phyloP scores from a whole-genome alignment of 805 yeast genomes.

The Saturnispora zaruensis region DNA sequence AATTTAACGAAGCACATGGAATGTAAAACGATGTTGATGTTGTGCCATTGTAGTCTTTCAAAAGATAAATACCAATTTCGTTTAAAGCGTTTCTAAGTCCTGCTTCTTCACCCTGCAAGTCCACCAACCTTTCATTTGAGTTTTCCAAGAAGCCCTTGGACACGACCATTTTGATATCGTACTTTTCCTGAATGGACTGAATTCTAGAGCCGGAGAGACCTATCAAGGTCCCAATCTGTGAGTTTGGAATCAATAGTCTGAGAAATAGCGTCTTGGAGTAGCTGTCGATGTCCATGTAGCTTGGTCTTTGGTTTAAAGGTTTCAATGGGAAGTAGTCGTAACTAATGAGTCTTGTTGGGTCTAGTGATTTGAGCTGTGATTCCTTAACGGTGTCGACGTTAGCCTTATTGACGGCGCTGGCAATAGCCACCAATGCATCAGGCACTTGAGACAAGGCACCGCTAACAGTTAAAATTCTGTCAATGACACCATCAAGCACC shows the following conservation, averaged over 20 bases:
- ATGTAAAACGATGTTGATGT: constrained; percentile 57
- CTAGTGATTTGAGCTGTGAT: constrained; percentile 20
- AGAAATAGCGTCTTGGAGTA: constrained; percentile 46
- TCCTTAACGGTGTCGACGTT: constrained; percentile 22
- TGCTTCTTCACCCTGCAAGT: constrained; percentile 71
- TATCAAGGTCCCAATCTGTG: constrained; percentile 82
- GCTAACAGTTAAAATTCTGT: constrained; percentile 70
- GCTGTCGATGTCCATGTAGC: constrained; percentile 39
- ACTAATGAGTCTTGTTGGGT: constrained; percentile 27
- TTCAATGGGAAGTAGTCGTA: constrained; percentile 53
- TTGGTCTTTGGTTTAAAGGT: constrained; percentile 45
- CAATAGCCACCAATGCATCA: constrained; percentile 59
- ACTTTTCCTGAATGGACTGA: constrained; percentile 63
- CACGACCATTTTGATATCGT: constrained; percentile 73
- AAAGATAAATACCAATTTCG: constrained; percentile 58
- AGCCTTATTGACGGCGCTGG: constrained; percentile 51
- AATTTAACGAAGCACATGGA: constrained; percentile 32
- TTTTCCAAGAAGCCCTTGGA: constrained; percentile 75
- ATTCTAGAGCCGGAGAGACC: constrained; percentile 79
- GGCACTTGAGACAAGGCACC: constrained; percentile 67
- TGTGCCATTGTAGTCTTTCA: constrained; percentile 62
- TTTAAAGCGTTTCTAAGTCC: constrained; percentile 49
- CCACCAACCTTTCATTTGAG: constrained; percentile 80
- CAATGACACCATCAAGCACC: constrained; percentile 70
- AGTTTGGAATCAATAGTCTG: constrained; percentile 70